Percentiles rank a stretch among this genome's conserved stretches.
Evolutionary conservation across 83 land plant species (phyloP).

Genomic region (Picea abies): DNA sequence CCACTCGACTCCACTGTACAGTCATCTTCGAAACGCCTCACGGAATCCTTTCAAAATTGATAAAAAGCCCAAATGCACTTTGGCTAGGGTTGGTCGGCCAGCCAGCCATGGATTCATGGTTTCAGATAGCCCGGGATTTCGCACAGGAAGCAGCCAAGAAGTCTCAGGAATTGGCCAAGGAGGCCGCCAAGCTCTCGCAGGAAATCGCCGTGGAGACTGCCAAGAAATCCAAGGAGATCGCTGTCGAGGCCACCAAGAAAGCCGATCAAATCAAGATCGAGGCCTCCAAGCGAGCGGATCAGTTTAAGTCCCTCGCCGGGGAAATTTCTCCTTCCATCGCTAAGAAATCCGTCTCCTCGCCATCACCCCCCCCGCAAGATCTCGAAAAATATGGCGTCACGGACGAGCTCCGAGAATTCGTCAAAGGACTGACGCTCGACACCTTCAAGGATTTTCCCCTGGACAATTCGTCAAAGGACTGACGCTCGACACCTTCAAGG

Average conservation of each 20-base stretch:
- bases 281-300: constrained; percentile 65
- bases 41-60: no score
- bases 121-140: constrained; percentile 56
- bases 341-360: constrained; percentile 14
- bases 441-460: constrained; percentile 86
- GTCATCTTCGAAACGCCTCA: no score
- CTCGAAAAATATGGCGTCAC: constrained; percentile 71
- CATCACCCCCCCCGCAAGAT: constrained; percentile 28
- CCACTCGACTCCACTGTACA: no score
- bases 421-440: constrained; percentile 59
- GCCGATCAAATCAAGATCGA: constrained; percentile 70
- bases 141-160: constrained; percentile 75
- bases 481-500: constrained; percentile 66
- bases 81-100: no score
- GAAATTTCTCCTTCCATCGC: constrained; percentile 19
- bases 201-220: constrained; percentile 72
- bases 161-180: constrained; percentile 57
- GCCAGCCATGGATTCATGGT: constrained; percentile 62
- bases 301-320: constrained; percentile 52
- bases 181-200: constrained; percentile 63
- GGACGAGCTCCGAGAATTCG: constrained; percentile 82
- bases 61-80: no score
- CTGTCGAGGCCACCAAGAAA: constrained; percentile 65
- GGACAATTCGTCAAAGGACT: constrained; percentile 76
- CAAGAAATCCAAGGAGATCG: constrained; percentile 68